Evolutionary conservation across 257 asterid species (phyloP).

Genomic region (Salvia hispanica): DNA sequence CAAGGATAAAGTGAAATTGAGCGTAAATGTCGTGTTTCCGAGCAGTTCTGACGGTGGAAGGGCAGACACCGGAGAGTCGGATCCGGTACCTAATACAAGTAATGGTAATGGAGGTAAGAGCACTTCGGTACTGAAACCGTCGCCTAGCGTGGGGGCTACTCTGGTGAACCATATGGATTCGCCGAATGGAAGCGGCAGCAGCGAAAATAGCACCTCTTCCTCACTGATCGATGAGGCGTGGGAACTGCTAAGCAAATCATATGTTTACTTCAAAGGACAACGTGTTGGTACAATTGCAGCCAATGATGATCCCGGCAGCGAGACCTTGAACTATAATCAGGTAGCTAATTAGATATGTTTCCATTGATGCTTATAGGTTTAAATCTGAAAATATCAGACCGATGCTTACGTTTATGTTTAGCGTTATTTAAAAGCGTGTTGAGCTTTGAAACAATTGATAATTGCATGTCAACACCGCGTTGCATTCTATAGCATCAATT

Average conservation of each 20-base stretch:
- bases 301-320: slow-evolving; percentile 36
- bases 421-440: background rate
- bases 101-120: slow-evolving; percentile 31
- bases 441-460: background rate
- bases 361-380: background rate
- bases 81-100: slow-evolving; percentile 16
- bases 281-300: slow-evolving; percentile 54
- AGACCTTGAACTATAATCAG: slow-evolving; percentile 63
- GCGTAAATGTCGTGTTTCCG: slow-evolving; percentile 5
- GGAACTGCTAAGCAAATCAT: slow-evolving; percentile 42
- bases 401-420: background rate
- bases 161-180: slow-evolving; percentile 35
- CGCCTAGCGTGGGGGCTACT: slow-evolving; percentile 40
- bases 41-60: slow-evolving; percentile 7
- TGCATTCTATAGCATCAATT: background rate
- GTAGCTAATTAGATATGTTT: slow-evolving; percentile 26
- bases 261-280: slow-evolving; percentile 41
- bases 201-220: slow-evolving; percentile 33
- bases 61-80: slow-evolving; percentile 28
- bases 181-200: slow-evolving; percentile 22
- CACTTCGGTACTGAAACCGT: slow-evolving; percentile 38
- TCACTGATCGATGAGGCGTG: slow-evolving; percentile 63
- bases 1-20: slow-evolving; percentile 1
- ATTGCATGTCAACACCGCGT: background rate
- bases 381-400: background rate